Percentiles rank a stretch among this genome's conserved stretches.
Conservation (phyloP, 2,329 filamentous ascomycete species). For the Meredithiella fracta region DNA sequence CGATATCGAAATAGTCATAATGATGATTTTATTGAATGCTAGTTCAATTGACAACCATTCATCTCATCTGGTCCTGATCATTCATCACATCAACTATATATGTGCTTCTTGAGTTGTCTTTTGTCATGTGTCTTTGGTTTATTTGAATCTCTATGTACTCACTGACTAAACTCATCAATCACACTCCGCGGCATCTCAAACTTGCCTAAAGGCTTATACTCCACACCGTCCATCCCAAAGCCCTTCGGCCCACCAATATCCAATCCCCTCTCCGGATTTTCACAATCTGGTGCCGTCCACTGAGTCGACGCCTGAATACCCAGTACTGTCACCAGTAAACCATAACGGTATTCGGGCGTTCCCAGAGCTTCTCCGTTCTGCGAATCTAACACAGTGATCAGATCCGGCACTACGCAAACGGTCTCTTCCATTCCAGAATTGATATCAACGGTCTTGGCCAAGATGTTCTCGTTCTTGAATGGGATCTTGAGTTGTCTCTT, state of each 20-base stretch:
- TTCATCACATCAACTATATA: no score
- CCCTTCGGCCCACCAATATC: slow-evolving; percentile 33
- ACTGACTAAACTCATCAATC: slow-evolving; percentile 31
- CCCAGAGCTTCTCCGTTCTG: slow-evolving; percentile 40
- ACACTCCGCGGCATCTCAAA: slow-evolving; percentile 35
- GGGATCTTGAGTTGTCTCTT: slow-evolving; percentile 39
- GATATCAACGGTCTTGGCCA: slow-evolving; percentile 27
- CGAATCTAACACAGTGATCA: slow-evolving; percentile 38
- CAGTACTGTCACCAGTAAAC: slow-evolving; percentile 32
- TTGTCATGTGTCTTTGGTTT: background rate
- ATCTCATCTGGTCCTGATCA: no score
- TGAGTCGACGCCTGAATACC: slow-evolving; percentile 29
- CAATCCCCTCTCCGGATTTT: slow-evolving; percentile 28
- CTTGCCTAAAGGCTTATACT: slow-evolving; percentile 31
- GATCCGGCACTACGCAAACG: slow-evolving; percentile 38
- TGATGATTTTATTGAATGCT: no score
- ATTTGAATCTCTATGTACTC: background rate
- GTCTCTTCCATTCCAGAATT: slow-evolving; percentile 19
- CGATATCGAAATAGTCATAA: no score
- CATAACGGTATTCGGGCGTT: slow-evolving; percentile 39
- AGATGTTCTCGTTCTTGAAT: slow-evolving; percentile 61
- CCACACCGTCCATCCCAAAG: slow-evolving; percentile 32
- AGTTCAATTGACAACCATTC: no score
- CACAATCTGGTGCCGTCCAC: slow-evolving; percentile 22
- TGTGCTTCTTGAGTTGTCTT: no score